Base-by-base conservation (phyloP, 2,329 filamentous ascomycete species). In the Penicillium hordei region DNA sequence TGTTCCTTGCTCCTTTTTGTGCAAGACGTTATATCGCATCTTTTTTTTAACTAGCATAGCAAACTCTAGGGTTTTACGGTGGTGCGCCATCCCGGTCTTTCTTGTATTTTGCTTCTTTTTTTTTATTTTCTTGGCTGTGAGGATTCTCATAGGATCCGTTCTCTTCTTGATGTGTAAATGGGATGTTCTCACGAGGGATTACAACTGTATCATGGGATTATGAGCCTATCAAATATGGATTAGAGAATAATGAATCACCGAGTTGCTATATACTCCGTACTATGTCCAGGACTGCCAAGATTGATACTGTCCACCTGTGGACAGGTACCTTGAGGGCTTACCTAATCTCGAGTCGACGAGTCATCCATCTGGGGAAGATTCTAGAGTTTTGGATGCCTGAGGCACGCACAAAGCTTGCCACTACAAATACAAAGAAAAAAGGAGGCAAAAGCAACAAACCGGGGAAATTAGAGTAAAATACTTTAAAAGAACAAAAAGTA, bases 31-130 rank as follows among this genome's bases (percentile, higher is more conserved):
- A 62, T 65, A 57, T 65, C 57, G 61, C 61, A 68, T 69, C 61
- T 60, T 57, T 59, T 48, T 53, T 59, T 64, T 60, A 60, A 63
- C 63, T 69, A 72, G 71, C 72, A 75, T 75, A 74, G 72, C 72
- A 72, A 74, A 71, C 68, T 71, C 56, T 61, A 68, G 57, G 71
- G 55, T 59, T 64, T 57, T 56, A 58, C 55, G 60, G 60, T 64
- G 57, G 62, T 55, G 48, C 49, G 52, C 58, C 55, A 58, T 63
- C 39, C 57, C 49, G 59, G 56, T 48, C 63, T 63, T 60, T 63
- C 61, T 55, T 63, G 39, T 60, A 56, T 64, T 55, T 52, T 55
- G 52, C 60, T 60, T 33, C 43, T 38, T 53, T 38, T 25, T n/a
- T 42, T n/a, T 33, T 4, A 25, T 43, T 46, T 52, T 58, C n/a